These are phyloP conservation scores for Fusarium chaquense DNA, from an alignment of 2,329 filamentous ascomycete species.

Conservation along the genomic window DNA sequence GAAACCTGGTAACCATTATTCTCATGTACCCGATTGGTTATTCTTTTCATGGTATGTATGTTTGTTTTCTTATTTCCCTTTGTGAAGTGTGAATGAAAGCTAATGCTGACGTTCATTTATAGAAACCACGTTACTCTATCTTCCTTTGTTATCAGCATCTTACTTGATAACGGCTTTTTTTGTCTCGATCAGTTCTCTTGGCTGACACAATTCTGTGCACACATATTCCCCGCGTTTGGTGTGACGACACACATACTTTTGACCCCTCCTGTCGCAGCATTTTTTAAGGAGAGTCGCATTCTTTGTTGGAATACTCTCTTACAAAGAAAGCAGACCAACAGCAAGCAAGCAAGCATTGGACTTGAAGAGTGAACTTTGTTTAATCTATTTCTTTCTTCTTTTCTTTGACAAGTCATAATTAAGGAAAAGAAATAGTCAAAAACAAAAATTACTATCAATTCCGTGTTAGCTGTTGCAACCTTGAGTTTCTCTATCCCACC, in stretches of 20 bases:
- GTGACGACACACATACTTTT: slow-evolving; percentile 26
- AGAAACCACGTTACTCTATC: not conserved
- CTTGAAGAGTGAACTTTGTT: slow-evolving; percentile 10
- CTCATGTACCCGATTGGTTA: slow-evolving; percentile 25
- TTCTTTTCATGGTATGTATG: slow-evolving; percentile 25
- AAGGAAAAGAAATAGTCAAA: slow-evolving; percentile 16
- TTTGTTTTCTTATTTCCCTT: not conserved
- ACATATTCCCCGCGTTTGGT: slow-evolving; percentile 23
- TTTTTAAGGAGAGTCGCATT: slow-evolving; percentile 13
- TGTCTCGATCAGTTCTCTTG: not conserved
- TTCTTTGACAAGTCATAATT: slow-evolving; percentile 15
- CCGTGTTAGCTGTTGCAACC: slow-evolving; percentile 1
- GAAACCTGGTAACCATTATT: slow-evolving; percentile 2
- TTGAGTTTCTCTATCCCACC: not conserved
- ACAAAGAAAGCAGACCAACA: not conserved
- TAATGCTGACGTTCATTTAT: slow-evolving; percentile 6
- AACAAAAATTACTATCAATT: slow-evolving; percentile 1
- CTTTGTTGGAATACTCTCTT: slow-evolving; percentile 13
- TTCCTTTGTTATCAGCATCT: not conserved
- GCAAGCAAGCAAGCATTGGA: slow-evolving; percentile 5
- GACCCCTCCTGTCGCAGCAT: slow-evolving; percentile 24
- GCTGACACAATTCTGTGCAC: slow-evolving; percentile 1
- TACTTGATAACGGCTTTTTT: not conserved
- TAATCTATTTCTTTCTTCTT: not conserved
- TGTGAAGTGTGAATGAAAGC: not conserved